Evolutionary conservation across 768 basidiomycete species (phyloP).

Genomic region (Lentinula aciculospora): DNA sequence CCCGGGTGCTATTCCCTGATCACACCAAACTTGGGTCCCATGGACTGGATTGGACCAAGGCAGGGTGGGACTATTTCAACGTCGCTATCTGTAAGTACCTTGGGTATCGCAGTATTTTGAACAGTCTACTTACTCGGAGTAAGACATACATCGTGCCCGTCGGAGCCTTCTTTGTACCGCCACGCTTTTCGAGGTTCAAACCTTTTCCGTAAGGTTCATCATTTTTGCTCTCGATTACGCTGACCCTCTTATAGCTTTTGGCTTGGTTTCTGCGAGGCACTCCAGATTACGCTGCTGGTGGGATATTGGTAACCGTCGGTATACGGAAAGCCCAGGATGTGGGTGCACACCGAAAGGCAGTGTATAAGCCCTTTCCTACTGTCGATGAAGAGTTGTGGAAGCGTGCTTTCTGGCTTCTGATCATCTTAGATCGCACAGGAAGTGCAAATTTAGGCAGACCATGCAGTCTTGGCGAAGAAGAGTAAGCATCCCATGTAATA

Average conservation of each 20-base stretch:
- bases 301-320: slow-evolving; percentile 50
- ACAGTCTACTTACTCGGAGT: slow-evolving; percentile 7
- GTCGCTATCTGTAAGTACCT: slow-evolving; percentile 40
- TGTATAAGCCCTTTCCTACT: slow-evolving; percentile 40
- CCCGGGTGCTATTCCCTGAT: slow-evolving; percentile 38
- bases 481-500: slow-evolving; percentile 35
- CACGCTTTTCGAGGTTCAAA: slow-evolving; percentile 59
- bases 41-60: slow-evolving; percentile 40
- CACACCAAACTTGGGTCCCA: slow-evolving; percentile 19
- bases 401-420: slow-evolving; percentile 70
- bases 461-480: slow-evolving; percentile 56
- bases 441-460: slow-evolving; percentile 51
- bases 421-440: slow-evolving; percentile 52
- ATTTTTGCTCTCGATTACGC: neutral
- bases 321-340: slow-evolving; percentile 67
- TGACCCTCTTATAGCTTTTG: slow-evolving; percentile 32
- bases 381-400: slow-evolving; percentile 72
- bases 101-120: neutral
- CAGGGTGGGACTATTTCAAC: slow-evolving; percentile 59
- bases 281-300: slow-evolving; percentile 41
- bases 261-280: slow-evolving; percentile 51
- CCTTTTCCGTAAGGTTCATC: slow-evolving; percentile 30
- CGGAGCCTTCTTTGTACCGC: slow-evolving; percentile 51
- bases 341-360: slow-evolving; percentile 66
- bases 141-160: slow-evolving; percentile 47